Percentiles rank a stretch among this genome's conserved stretches.
Conservation (phyloP, 2,329 filamentous ascomycete genomes). For the Sclerotinia subarctica region DNA sequence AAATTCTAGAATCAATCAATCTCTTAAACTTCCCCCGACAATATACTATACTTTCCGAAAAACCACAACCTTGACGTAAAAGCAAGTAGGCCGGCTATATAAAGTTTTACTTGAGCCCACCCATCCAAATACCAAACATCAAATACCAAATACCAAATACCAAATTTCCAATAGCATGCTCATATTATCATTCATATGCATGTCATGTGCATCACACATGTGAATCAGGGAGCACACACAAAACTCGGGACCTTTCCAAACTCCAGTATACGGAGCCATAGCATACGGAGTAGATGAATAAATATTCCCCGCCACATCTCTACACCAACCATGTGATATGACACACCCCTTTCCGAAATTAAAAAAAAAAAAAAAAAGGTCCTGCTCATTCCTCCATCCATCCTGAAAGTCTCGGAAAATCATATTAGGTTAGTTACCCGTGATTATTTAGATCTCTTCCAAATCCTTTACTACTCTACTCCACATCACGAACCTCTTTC, state of each 20-base stretch:
- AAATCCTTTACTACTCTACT: background rate
- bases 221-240: background rate
- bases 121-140: background rate
- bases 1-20: background rate
- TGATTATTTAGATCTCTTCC: background rate
- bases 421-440: too few species aligned
- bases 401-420: background rate
- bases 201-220: background rate
- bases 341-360: background rate
- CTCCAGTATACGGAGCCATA: too few species aligned
- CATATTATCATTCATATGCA: background rate
- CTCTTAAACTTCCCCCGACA: background rate
- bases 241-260: background rate
- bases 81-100: background rate
- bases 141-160: background rate
- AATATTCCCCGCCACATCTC: too few species aligned
- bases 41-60: background rate
- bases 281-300: too few species aligned
- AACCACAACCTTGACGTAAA: background rate
- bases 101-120: background rate
- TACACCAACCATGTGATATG: too few species aligned
- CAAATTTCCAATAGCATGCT: background rate
- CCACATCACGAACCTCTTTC: background rate
- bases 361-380: too few species aligned
- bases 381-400: background rate